phyloP scores from a whole-genome alignment of 805 yeast genomes.

The Wickerhamomyces sydowiorum region DNA sequence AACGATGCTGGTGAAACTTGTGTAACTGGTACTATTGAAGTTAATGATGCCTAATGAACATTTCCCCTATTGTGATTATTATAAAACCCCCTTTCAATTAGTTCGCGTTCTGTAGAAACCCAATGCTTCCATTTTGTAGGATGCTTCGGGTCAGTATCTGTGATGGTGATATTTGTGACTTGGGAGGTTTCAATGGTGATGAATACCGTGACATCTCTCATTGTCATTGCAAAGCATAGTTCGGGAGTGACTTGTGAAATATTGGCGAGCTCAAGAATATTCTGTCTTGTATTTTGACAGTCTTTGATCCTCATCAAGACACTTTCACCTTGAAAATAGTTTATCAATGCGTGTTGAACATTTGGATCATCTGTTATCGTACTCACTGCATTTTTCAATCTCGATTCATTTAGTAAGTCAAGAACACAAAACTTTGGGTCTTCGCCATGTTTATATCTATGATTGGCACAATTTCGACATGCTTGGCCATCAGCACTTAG shows the following conservation, averaged over 20 bases:
- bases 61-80: constrained; percentile 26
- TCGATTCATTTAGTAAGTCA: constrained; percentile 23
- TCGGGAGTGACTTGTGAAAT: constrained; percentile 13
- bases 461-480: constrained; percentile 57
- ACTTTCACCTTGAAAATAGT: constrained; percentile 19
- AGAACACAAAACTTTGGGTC: constrained; percentile 41
- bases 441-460: constrained; percentile 26
- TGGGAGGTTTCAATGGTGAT: constrained; percentile 14
- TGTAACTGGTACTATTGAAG: constrained; percentile 10
- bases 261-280: constrained; percentile 1
- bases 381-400: background rate
- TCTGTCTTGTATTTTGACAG: constrained; percentile 16
- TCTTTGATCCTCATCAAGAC: constrained; percentile 16
- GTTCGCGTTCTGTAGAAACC: constrained; percentile 33
- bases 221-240: constrained; percentile 27
- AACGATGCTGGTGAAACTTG: constrained; percentile 6
- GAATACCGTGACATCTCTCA: constrained; percentile 33
- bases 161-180: constrained; percentile 20
- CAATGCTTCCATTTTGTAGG: constrained; percentile 41
- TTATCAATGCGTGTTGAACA: constrained; percentile 3
- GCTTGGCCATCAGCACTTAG: constrained; percentile 28
- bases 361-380: background rate
- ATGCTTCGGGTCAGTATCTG: constrained; percentile 52
- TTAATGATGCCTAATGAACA: constrained; percentile 2
- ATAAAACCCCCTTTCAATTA: constrained; percentile 13